phyloP scores from a whole-genome alignment of 805 yeast species.

The Candida xyloterini region DNA sequence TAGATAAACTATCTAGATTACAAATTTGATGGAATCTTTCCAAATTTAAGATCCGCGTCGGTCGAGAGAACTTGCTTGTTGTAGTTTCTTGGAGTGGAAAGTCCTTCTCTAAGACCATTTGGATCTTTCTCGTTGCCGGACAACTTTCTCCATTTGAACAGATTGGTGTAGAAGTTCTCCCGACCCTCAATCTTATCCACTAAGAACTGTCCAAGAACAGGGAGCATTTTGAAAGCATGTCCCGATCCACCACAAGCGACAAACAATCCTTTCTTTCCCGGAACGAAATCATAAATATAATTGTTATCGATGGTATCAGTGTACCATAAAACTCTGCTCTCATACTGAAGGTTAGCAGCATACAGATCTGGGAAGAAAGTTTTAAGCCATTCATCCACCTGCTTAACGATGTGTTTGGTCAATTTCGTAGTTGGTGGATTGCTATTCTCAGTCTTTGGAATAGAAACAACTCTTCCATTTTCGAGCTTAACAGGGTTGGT shows the following conservation, averaged over 20 bases:
- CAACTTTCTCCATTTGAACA: conserved; percentile 35
- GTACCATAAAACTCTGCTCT: conserved; percentile 32
- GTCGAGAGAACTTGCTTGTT: conserved; percentile 20
- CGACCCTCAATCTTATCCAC: conserved; percentile 34
- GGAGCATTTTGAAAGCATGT: conserved; percentile 36
- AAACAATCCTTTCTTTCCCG: conserved; percentile 29
- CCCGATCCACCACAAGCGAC: conserved; percentile 37
- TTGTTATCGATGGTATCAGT: conserved; percentile 35
- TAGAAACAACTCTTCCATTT: conserved; percentile 25
- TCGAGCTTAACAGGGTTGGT: conserved; percentile 29
- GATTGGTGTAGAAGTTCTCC: conserved; percentile 29
- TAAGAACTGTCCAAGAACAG: conserved; percentile 32
- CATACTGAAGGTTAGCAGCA: conserved; percentile 22
- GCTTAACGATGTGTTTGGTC: conserved; percentile 27
- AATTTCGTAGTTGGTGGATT: conserved; percentile 17
- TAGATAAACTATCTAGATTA: background rate
- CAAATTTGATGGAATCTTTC: background rate
- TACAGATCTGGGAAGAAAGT: conserved; percentile 31
- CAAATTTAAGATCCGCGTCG: conserved; percentile 14
- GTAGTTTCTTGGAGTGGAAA: conserved; percentile 19
- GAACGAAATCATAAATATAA: conserved; percentile 33
- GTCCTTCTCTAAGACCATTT: conserved; percentile 29
- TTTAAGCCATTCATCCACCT: conserved; percentile 27
- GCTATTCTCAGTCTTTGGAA: conserved; percentile 30
- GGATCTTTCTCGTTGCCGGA: conserved; percentile 25